Base-by-base conservation (phyloP, 2,329 filamentous ascomycete genomes). In the Nannizzia gypsea region DNA sequence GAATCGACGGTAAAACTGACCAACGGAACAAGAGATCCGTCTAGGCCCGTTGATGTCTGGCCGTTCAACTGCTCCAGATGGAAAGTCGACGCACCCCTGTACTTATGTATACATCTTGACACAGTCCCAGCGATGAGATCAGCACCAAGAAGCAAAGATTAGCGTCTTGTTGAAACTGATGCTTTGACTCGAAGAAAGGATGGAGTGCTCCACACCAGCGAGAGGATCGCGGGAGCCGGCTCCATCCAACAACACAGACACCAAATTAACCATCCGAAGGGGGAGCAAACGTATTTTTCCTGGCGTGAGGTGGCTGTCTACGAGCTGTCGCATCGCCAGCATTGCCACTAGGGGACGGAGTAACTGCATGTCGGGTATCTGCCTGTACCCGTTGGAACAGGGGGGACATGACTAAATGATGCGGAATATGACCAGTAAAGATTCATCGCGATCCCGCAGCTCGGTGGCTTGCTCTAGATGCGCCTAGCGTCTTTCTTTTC, bases 381-480 rank as follows among this genome's bases (percentile, higher is more conserved):
- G 50, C 50, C 50, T 54, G 50, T n/a, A 34, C 50, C 50, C 26
- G 50, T 54, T 54, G n/a, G 26, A 26, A n/a, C 50, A 34, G 50
- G 50, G 48, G 44, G 50, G 24, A n/a, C 24, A 54, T 54, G 13
- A 26, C 50, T 54, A 17, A n/a, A 6, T 15, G 26, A 54, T 34
- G 50, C 26, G 50, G 50, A 31, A 54, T 54, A 54, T 54, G 50
- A 54, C 50, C 50, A 54, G 50, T 54, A 54, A 54, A 54, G 50
- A 20, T 54, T 26, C 50, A 20, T 34, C 28, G 26, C 50, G 50
- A 54, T 54, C 50, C 50, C 50, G 50, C 46, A 54, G 26, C 50
- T 36, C 34, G 48, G 50, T 54, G 50, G 50, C 50, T 54, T 54
- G 50, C 50, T 54, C 50, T 54, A 54, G 50, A 54, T 54, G 50